Evolutionary conservation across 192 early-diverging fungal species (phyloP).

Genomic region (Podila clonocystis): DNA sequence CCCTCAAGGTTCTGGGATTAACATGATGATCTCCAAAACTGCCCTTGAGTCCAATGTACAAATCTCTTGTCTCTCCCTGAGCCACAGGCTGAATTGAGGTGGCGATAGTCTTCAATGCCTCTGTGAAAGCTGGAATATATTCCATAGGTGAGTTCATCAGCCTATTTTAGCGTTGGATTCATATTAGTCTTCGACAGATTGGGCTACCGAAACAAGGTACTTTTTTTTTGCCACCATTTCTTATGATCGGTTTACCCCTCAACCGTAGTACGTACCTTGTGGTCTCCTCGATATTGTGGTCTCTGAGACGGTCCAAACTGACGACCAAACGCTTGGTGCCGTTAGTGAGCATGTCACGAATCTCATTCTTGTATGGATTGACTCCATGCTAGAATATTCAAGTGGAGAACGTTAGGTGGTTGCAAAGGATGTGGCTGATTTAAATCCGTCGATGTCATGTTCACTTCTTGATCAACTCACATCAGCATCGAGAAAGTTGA

Average conservation of each 20-base stretch:
- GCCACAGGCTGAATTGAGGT: conserved; percentile 47
- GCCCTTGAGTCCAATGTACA: conserved; percentile 89
- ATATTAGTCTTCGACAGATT: neutral
- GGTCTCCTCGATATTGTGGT: conserved; percentile 76
- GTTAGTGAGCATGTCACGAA: conserved; percentile 35
- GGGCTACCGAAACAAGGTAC: neutral
- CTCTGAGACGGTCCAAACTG: conserved; percentile 89
- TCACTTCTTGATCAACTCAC: conserved; percentile 9
- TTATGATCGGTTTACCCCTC: neutral
- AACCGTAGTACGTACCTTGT: conserved; percentile 63
- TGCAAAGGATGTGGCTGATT: neutral
- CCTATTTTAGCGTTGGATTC: conserved; percentile 38
- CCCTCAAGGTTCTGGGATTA: conserved; percentile 86
- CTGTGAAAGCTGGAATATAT: conserved; percentile 86
- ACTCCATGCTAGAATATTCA: conserved; percentile 20
- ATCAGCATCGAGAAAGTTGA: conserved; percentile 44
- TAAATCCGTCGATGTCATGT: no score
- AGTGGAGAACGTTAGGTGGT: neutral
- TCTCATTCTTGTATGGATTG: conserved; percentile 54
- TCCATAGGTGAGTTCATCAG: conserved; percentile 81
- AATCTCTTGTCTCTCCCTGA: conserved; percentile 53
- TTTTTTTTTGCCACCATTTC: neutral
- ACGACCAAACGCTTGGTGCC: conserved; percentile 76
- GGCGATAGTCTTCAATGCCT: conserved; percentile 74
- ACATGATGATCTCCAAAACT: conserved; percentile 91